Conservation (phyloP, 169 alveolate genomes). For the Cryptosporidium sp. region DNA sequence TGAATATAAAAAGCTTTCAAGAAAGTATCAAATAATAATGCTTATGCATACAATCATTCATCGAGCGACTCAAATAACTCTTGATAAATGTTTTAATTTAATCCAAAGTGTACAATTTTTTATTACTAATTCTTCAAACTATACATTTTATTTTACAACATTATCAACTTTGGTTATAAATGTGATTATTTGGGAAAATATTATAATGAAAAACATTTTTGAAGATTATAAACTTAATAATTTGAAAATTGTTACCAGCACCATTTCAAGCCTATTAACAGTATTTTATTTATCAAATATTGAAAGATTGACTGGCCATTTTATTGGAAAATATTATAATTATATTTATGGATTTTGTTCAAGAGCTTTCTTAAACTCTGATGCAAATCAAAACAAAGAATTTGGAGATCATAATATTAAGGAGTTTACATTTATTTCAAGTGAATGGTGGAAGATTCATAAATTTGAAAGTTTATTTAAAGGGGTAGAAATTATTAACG, state of each 20-base stretch:
- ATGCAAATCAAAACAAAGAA: not conserved
- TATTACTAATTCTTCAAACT: conserved; percentile 26
- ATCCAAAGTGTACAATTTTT: not conserved
- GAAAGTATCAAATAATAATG: conserved; percentile 25
- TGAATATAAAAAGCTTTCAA: conserved; percentile 7
- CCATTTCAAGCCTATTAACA: conserved; percentile 55
- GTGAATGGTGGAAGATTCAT: conserved; percentile 52
- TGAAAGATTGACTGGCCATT: not conserved
- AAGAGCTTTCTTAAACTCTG: conserved; percentile 12
- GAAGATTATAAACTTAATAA: conserved; percentile 23
- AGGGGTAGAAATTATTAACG: conserved; percentile 68
- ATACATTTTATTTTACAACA: conserved; percentile 33
- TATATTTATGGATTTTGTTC: conserved; percentile 46
- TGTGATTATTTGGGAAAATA: conserved; percentile 42
- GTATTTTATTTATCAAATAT: conserved; percentile 36
- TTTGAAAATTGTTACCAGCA: conserved; percentile 48
- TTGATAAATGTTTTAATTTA: not conserved
- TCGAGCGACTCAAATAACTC: not conserved
- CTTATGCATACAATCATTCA: not conserved
- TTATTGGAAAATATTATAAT: not conserved
- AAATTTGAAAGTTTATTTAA: conserved; percentile 57
- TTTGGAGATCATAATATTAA: not conserved
- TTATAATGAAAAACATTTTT: conserved; percentile 14
- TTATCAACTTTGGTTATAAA: not conserved
- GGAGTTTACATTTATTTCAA: conserved; percentile 31